These are phyloP conservation scores for Mortierella sp. DNA, from an alignment of 371 early-diverging fungal genomes.

Conservation along the genomic window DNA sequence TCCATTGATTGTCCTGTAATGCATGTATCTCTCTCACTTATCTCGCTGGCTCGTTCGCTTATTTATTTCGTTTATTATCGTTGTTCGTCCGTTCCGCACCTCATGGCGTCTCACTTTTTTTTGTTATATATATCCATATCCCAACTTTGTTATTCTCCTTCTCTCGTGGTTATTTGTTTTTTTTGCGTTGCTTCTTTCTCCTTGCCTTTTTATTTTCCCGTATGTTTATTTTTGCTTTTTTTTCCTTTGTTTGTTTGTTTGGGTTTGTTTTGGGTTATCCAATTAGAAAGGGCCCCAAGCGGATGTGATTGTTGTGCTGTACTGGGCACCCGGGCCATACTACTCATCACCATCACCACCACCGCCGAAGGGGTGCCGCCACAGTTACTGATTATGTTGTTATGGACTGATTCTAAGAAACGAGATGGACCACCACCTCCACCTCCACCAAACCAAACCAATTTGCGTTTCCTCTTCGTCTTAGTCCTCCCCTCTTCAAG, in stretches of 20 bases:
- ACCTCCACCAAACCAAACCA: not conserved
- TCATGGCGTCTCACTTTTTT: not conserved
- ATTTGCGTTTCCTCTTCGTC: not conserved
- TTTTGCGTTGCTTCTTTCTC: not conserved
- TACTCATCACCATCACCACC: too few species aligned
- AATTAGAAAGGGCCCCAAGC: not conserved
- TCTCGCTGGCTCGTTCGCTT: not conserved
- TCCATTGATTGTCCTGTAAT: not conserved
- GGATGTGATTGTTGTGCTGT: not conserved
- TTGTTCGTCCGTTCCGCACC: not conserved
- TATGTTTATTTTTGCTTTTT: not conserved
- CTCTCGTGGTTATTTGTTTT: not conserved
- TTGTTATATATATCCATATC: not conserved
- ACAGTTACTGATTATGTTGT: not conserved
- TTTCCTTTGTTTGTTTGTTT: not conserved
- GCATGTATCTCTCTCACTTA: not conserved
- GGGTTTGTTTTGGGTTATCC: not conserved
- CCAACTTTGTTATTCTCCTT: not conserved
- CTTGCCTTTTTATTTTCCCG: constrained; percentile 4
- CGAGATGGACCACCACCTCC: not conserved
- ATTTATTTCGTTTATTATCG: not conserved
- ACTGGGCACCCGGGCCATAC: too few species aligned
- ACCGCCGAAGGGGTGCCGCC: not conserved
- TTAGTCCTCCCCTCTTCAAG: not conserved
- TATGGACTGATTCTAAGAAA: not conserved